Evolutionary conservation across 306 rosid genomes (phyloP).

Genomic region (Quercus bicolor): DNA sequence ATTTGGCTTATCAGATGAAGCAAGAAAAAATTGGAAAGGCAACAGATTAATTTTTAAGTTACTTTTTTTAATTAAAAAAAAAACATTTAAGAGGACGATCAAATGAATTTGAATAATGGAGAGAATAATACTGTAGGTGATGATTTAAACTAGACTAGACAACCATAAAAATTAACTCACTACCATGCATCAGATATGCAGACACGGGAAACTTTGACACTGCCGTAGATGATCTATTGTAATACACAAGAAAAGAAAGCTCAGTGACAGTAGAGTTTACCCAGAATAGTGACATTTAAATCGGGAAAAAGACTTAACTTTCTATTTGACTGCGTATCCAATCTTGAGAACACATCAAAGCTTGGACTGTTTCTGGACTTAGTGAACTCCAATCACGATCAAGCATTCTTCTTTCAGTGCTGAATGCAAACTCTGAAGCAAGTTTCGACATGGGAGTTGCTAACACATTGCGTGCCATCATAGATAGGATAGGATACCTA

Average conservation of each 20-base stretch:
- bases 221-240: conserved; percentile 30
- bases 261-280: conserved; percentile 32
- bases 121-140: neutral
- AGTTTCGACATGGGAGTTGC: conserved; percentile 83
- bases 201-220: conserved; percentile 13
- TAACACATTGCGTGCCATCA: conserved; percentile 93
- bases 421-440: conserved; percentile 57
- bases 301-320: conserved; percentile 40
- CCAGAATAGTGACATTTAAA: neutral
- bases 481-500: conserved; percentile 86
- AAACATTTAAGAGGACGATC: too few relatives aligned
- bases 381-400: conserved; percentile 77
- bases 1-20: too few relatives aligned
- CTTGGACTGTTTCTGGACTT: conserved; percentile 69
- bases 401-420: conserved; percentile 48
- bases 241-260: conserved; percentile 15
- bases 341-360: conserved; percentile 90
- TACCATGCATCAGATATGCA: conserved; percentile 17
- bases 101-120: too few relatives aligned
- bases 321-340: conserved; percentile 95
- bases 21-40: too few relatives aligned
- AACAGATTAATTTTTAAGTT: too few relatives aligned
- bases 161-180: conserved; percentile 19
- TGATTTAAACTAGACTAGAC: neutral
- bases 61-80: too few relatives aligned